Base-by-base conservation (phyloP, 106 monocot genomes). In the Platanthera zijinensis region DNA sequence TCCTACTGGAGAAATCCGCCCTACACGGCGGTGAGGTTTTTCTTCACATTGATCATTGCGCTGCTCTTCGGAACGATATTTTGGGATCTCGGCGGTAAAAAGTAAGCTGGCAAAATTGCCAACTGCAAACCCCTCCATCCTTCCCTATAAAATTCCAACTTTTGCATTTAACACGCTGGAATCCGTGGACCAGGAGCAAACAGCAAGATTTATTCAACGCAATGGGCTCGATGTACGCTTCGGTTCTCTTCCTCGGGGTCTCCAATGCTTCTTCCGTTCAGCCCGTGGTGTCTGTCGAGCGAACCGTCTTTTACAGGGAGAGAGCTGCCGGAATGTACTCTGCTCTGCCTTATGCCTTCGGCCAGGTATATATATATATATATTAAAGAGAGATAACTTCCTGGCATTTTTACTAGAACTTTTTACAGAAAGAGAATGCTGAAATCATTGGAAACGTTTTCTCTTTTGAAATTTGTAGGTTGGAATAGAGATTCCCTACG, bases 241-340 rank as follows among this genome's bases (percentile, higher is more conserved):
- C 80, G 12, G 78, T 84, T 18, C 69, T 86, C 48, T 86, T 88
- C 57, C 14, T 83, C 4, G 88, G 91, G 4, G 76, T 85, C 10
- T 83, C 77, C 2, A 86, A 86, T 57, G 82, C 85, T 47, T 71
- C 79, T 5, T 72, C 82, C 22, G 86, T 91, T 18, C 88, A 86
- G 56, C 86, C 91, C 7, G 52, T 91, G 18, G 87, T 93, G 0
- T 82, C 84, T 74, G 63, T 83, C n/a, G 93, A 93, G 75, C 73
- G 90, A 50, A 81, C 83, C 0, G 92, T 89, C 2, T 89, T 87
- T 76, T 92, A 92, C 75, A 72, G 89, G 51, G 92, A 92, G 74
- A 85, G 89, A 76, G 89, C 89, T 22, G 89, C 88, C 10, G 88
- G 88, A 21, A 88, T 91, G 91, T 91, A 91, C 78, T 86, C 88